A percentile compares a stretch with the other conserved stretches of the same genome.
Evolutionary conservation across 2,329 filamentous ascomycete species (phyloP).

Genomic region (Monosporascus sp.): DNA sequence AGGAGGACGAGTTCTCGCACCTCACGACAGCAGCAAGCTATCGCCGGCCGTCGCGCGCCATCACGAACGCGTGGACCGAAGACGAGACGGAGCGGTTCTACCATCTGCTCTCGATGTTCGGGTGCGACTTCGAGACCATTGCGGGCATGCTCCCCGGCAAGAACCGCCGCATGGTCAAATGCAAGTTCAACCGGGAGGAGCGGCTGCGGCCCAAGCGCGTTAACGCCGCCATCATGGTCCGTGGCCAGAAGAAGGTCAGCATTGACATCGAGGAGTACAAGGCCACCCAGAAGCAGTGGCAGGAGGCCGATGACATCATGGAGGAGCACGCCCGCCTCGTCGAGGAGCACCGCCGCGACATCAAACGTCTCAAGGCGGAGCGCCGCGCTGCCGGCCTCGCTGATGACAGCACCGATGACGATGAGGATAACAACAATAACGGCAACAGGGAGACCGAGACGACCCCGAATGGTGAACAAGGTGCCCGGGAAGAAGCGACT

Average conservation of each 20-base stretch:
- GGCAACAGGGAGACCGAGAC: conserved; percentile 25
- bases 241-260: conserved; percentile 48
- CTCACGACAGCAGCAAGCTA: conserved; percentile 65
- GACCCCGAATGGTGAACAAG: neutral
- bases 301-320: conserved; percentile 50
- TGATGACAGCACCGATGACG: conserved; percentile 31
- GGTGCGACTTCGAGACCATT: conserved; percentile 80
- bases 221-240: conserved; percentile 52
- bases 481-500: conserved; percentile 31
- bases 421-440: conserved; percentile 39
- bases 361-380: conserved; percentile 39
- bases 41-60: conserved; percentile 54
- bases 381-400: conserved; percentile 24
- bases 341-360: conserved; percentile 38
- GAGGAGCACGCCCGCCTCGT: conserved; percentile 42
- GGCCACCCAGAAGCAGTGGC: conserved; percentile 35
- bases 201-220: conserved; percentile 58
- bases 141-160: conserved; percentile 68
- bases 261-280: conserved; percentile 60
- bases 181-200: conserved; percentile 80
- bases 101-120: conserved; percentile 67
- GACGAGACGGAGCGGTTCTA: conserved; percentile 72
- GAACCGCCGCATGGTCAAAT: conserved; percentile 68
- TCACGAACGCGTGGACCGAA: conserved; percentile 62
- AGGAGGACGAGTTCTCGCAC: conserved; percentile 74